Evolutionary conservation across 1,284 basidiomycete genomes (phyloP).

Genomic region (Takashimella koratensis): DNA sequence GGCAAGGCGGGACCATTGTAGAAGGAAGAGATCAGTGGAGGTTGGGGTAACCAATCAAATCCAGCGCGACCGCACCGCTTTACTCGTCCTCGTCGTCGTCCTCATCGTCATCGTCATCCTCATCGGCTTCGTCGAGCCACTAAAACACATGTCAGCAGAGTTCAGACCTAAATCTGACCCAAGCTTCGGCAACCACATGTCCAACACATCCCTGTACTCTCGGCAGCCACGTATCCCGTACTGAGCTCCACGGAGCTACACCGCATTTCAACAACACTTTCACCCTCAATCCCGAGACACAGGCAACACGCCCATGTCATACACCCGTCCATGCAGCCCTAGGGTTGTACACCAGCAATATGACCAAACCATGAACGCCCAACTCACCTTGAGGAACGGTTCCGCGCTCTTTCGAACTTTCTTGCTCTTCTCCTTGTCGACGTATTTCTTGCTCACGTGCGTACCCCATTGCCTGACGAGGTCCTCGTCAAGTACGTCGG

Average conservation of each 20-base stretch:
- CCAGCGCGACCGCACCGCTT: too few species aligned
- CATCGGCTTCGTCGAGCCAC: constrained; percentile 23
- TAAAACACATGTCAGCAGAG: not conserved
- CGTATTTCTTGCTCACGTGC: constrained; percentile 96
- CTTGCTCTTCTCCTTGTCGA: constrained; percentile 92
- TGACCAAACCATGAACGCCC: not conserved
- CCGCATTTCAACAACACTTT: too few species aligned
- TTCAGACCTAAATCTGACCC: not conserved
- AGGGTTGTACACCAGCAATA: too few species aligned
- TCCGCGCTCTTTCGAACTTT: constrained; percentile 92
- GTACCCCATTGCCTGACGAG: constrained; percentile 90
- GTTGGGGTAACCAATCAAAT: too few species aligned
- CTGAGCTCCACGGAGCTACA: too few species aligned
- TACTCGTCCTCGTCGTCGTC: not conserved
- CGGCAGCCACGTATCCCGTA: too few species aligned
- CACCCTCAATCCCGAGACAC: not conserved
- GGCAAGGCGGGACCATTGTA: too few species aligned
- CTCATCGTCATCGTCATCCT: constrained; percentile 9
- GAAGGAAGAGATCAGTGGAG: too few species aligned
- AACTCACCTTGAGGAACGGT: constrained; percentile 75
- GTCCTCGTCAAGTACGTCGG: constrained; percentile 88
- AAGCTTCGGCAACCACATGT: not conserved
- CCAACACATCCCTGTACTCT: too few species aligned
- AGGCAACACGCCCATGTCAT: too few species aligned
- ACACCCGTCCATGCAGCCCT: too few species aligned